Evolutionary conservation across 129 eudicot species (phyloP).

Genomic region (Tagetes patula): DNA sequence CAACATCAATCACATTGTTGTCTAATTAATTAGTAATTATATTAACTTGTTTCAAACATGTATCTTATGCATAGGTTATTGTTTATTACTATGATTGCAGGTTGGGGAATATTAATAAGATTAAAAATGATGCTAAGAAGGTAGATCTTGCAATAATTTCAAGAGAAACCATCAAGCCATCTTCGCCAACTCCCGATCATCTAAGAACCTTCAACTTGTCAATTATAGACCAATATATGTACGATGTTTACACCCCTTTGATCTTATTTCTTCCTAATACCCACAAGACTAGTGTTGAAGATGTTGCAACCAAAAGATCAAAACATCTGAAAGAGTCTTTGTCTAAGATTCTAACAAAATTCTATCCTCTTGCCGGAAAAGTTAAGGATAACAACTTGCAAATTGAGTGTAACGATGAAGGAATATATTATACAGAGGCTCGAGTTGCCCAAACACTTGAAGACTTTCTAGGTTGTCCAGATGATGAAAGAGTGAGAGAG

Average conservation of each 20-base stretch:
- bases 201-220: slow-evolving; percentile 33
- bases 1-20: neutral
- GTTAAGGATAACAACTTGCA: slow-evolving; percentile 8
- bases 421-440: slow-evolving; percentile 23
- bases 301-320: slow-evolving; percentile 18
- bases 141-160: slow-evolving; percentile 31
- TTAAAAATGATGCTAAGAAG: neutral
- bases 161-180: slow-evolving; percentile 29
- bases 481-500: slow-evolving; percentile 14
- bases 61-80: neutral
- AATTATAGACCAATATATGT: slow-evolving; percentile 28
- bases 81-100: slow-evolving; percentile 1
- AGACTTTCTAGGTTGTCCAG: slow-evolving; percentile 23
- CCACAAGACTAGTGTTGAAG: neutral
- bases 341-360: slow-evolving; percentile 19
- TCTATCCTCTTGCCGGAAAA: slow-evolving; percentile 32
- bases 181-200: slow-evolving; percentile 34
- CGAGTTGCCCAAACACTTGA: slow-evolving; percentile 13
- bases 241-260: slow-evolving; percentile 20
- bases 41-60: neutral
- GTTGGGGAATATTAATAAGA: neutral
- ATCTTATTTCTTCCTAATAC: slow-evolving; percentile 26
- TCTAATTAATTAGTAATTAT: neutral
- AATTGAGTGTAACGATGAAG: slow-evolving; percentile 30
- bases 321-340: slow-evolving; percentile 17